These are phyloP conservation scores for Porpolomopsis calyptriformis DNA, from an alignment of 768 basidiomycete genomes.

Conservation along the genomic window DNA sequence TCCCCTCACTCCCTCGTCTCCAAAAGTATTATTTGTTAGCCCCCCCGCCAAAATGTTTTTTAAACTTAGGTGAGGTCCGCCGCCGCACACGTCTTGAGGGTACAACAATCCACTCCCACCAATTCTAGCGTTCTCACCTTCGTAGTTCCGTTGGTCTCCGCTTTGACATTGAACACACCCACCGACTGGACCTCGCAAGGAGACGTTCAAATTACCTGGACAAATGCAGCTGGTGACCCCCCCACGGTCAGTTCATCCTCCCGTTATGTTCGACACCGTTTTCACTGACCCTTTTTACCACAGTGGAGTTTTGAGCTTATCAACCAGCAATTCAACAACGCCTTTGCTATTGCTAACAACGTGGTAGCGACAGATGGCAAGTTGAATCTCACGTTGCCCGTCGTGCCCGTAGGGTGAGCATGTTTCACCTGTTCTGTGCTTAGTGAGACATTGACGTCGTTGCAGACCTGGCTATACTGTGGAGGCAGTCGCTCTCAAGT, in stretches of 20 bases:
- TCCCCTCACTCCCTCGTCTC: background rate
- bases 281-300: constrained; percentile 8
- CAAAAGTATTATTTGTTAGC: constrained; percentile 15
- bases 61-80: constrained; percentile 32
- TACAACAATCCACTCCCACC: background rate
- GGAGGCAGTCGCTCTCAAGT: constrained; percentile 28
- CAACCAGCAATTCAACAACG: constrained; percentile 41
- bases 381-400: constrained; percentile 33
- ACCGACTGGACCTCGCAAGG: constrained; percentile 18
- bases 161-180: constrained; percentile 33
- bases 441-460: background rate
- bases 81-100: no score
- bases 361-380: constrained; percentile 27
- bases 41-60: constrained; percentile 42
- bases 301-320: constrained; percentile 28
- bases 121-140: constrained; percentile 30
- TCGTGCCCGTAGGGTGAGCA: constrained; percentile 39
- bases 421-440: background rate
- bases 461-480: constrained; percentile 40
- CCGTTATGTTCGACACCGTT: background rate
- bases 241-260: constrained; percentile 16
- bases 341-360: constrained; percentile 47
- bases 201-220: constrained; percentile 37
- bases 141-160: constrained; percentile 37
- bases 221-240: constrained; percentile 31